Conservation (phyloP, 2,329 filamentous ascomycete genomes). For the Graphiopsis chlorocephala region DNA sequence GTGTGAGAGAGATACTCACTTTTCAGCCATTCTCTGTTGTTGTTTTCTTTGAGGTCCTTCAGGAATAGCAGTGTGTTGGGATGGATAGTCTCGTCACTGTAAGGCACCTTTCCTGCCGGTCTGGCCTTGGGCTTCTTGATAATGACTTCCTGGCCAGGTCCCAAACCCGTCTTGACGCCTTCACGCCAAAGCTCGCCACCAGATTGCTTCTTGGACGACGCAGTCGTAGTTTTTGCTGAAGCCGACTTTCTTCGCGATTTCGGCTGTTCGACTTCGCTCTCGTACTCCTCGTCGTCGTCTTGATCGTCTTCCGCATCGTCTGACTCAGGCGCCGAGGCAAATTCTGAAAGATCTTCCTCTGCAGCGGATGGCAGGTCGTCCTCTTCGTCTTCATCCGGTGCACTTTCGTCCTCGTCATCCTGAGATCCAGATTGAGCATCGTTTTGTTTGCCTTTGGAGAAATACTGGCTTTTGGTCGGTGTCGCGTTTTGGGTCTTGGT, state of each 20-base stretch:
- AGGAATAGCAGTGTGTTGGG: slow-evolving; percentile 64
- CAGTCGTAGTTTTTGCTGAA: slow-evolving; percentile 23
- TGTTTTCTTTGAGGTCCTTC: slow-evolving; percentile 57
- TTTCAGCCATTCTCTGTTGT: slow-evolving; percentile 64
- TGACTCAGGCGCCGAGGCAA: slow-evolving; percentile 44
- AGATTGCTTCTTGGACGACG: not conserved
- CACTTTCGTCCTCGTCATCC: slow-evolving; percentile 16
- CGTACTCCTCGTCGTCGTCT: slow-evolving; percentile 34
- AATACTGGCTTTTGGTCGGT: slow-evolving; percentile 52
- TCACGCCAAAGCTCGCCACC: slow-evolving; percentile 49
- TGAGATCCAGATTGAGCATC: slow-evolving; percentile 1
- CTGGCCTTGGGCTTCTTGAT: slow-evolving; percentile 64
- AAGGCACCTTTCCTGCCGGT: slow-evolving; percentile 57
- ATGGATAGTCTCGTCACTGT: slow-evolving; percentile 57
- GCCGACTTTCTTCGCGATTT: slow-evolving; percentile 16
- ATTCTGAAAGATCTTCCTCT: slow-evolving; percentile 32
- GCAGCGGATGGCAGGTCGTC: slow-evolving; percentile 21
- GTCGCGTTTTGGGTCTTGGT: slow-evolving; percentile 33
- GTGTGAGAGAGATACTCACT: slow-evolving; percentile 40
- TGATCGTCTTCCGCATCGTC: slow-evolving; percentile 33
- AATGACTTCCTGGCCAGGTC: slow-evolving; percentile 59
- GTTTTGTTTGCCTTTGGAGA: slow-evolving; percentile 25
- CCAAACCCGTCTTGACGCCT: slow-evolving; percentile 54
- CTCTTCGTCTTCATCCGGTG: slow-evolving; percentile 27
- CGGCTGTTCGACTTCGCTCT: slow-evolving; percentile 31